Conservation (phyloP, 148 eudicot genomes). For the Persicaria maculosa region DNA sequence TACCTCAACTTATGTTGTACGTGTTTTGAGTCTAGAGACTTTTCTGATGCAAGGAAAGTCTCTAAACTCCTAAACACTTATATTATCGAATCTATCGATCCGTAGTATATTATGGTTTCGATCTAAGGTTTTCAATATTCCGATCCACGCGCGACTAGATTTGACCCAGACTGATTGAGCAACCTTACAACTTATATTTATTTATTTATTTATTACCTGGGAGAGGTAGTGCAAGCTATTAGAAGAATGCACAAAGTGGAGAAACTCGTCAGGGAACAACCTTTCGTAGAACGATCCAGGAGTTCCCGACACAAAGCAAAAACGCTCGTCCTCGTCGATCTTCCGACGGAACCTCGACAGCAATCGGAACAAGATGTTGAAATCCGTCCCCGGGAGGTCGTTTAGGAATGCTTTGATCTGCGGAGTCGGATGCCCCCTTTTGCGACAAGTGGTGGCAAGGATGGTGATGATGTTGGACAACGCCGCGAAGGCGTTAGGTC, state of each 20-base stretch:
- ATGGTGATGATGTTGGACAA: not conserved
- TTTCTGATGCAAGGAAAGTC: too few relatives aligned
- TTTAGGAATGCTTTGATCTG: constrained; percentile 9
- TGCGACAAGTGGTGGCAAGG: not conserved
- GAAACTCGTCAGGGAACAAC: constrained; percentile 11
- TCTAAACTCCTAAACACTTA: too few relatives aligned
- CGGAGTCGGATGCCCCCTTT: not conserved
- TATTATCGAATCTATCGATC: too few relatives aligned
- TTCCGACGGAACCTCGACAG: constrained; percentile 21
- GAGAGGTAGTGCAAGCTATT: constrained; percentile 15
- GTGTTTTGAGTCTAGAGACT: too few relatives aligned
- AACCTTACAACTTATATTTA: too few relatives aligned
- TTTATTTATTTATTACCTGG: constrained; percentile 3
- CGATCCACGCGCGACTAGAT: too few relatives aligned
- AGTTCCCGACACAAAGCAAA: not conserved
- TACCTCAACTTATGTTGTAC: too few relatives aligned
- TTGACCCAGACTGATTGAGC: not conserved
- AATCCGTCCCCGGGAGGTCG: constrained; percentile 45
- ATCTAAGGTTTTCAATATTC: too few relatives aligned
- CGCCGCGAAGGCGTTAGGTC: not conserved
- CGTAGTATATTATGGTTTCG: too few relatives aligned
- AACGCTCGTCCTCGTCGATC: not conserved
- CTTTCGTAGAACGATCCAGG: constrained; percentile 19
- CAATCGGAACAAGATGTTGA: constrained; percentile 36
- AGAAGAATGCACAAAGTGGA: constrained; percentile 18